Percentiles rank a stretch among this genome's conserved stretches.
These are phyloP conservation scores for Sugiyamaella grinbergsii DNA, from an alignment of 1,139 yeast genomes.

Conservation along the genomic window DNA sequence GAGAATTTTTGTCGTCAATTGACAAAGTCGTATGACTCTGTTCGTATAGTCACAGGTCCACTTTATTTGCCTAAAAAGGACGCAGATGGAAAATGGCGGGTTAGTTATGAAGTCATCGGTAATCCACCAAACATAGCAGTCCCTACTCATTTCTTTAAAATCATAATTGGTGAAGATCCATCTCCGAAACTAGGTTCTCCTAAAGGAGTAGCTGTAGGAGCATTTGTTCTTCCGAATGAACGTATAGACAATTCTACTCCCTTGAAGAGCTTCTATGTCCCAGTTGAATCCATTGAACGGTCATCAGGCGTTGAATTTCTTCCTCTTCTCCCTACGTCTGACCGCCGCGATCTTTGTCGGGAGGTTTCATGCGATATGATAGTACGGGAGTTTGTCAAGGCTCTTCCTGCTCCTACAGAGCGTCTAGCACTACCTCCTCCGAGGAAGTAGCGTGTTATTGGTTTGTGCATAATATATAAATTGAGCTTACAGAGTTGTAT, in stretches of 20 bases:
- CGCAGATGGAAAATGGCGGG: slow-evolving; percentile 78
- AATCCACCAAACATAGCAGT: slow-evolving; percentile 96
- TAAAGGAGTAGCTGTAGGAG: slow-evolving; percentile 68
- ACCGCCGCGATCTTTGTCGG: slow-evolving; percentile 69
- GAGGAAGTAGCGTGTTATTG: slow-evolving; percentile 32
- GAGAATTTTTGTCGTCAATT: slow-evolving; percentile 85
- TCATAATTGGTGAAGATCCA: slow-evolving; percentile 77
- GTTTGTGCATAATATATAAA: too few relatives aligned
- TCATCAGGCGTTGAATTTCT: slow-evolving; percentile 83
- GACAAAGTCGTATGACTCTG: slow-evolving; percentile 64
- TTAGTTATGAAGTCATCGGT: slow-evolving; percentile 90
- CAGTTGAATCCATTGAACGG: slow-evolving; percentile 84
- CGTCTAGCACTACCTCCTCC: slow-evolving; percentile 46
- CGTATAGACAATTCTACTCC: slow-evolving; percentile 70
- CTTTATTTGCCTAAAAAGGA: slow-evolving; percentile 78
- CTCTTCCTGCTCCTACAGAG: slow-evolving; percentile 44
- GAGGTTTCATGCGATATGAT: slow-evolving; percentile 79
- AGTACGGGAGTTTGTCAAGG: slow-evolving; percentile 77
- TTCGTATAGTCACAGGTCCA: slow-evolving; percentile 92
- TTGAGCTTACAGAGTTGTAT: too few relatives aligned
- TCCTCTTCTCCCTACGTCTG: slow-evolving; percentile 61
- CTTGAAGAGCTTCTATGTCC: slow-evolving; percentile 77
- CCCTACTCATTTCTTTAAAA: slow-evolving; percentile 94
- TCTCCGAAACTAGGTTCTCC: slow-evolving; percentile 13
- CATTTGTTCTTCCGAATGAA: slow-evolving; percentile 90